phyloP scores from a whole-genome alignment of 2,329 filamentous ascomycete genomes.

The Talaromyces amestolkiae region DNA sequence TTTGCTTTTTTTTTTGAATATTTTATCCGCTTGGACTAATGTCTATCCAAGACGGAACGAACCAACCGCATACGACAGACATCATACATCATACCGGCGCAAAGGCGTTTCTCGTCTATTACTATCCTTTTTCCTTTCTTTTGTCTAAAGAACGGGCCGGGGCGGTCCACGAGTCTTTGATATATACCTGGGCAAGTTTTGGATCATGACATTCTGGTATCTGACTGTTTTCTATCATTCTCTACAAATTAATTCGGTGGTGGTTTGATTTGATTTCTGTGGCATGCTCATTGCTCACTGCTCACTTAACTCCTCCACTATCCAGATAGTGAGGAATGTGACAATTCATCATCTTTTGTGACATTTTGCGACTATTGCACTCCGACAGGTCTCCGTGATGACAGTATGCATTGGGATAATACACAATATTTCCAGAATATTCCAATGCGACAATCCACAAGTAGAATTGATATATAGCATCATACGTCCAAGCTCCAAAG shows the following conservation, averaged over 20 bases:
- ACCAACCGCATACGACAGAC: slow-evolving; percentile 7
- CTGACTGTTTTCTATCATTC: slow-evolving; percentile 2
- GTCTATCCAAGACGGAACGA: slow-evolving; percentile 7
- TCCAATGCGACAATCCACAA: not conserved
- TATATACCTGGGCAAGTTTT: slow-evolving; percentile 7
- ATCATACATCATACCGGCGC: slow-evolving; percentile 14
- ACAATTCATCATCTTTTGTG: not conserved
- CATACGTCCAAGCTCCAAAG: slow-evolving; percentile 4
- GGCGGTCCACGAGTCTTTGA: slow-evolving; percentile 5
- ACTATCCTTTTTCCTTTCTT: not conserved
- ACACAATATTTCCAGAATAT: not conserved
- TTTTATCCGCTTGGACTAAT: slow-evolving; percentile 11
- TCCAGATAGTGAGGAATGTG: not conserved
- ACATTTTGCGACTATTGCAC: not conserved
- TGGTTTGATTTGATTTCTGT: not conserved
- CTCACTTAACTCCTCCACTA: not conserved
- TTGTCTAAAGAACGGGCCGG: slow-evolving; percentile 1
- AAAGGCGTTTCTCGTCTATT: slow-evolving; percentile 10
- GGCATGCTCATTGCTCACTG: not conserved
- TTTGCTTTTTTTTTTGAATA: not conserved
- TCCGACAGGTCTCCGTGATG: not conserved
- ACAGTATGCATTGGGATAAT: not conserved
- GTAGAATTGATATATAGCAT: not conserved
- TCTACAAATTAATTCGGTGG: not conserved
- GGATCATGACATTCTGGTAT: slow-evolving; percentile 5